phyloP scores from a whole-genome alignment of 1,284 basidiomycete genomes.

The Ganoderma sinense region DNA sequence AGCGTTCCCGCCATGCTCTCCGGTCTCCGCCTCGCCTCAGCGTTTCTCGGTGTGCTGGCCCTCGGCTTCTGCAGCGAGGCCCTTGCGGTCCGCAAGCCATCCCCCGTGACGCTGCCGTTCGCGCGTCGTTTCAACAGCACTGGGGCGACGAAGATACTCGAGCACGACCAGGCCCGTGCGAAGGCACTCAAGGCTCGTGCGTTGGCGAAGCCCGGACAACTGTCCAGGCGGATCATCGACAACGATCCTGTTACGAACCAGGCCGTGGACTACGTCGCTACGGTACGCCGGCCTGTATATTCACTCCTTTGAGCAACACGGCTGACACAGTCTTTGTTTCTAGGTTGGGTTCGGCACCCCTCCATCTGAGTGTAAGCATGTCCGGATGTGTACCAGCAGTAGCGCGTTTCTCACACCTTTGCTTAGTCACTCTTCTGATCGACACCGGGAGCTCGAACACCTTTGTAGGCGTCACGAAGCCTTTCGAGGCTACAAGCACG shows the following conservation, averaged over 20 bases:
- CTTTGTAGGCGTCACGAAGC: constrained; percentile 56
- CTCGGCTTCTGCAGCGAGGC: constrained; percentile 17
- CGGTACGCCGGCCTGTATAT: constrained; percentile 20
- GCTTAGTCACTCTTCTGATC: constrained; percentile 33
- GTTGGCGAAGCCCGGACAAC: constrained; percentile 1
- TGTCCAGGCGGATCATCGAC: constrained; percentile 13
- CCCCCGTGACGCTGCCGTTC: constrained; percentile 32
- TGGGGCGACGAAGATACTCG: constrained; percentile 26
- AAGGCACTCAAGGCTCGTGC: constrained; percentile 25
- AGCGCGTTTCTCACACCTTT: not conserved
- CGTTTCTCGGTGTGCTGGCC: constrained; percentile 6
- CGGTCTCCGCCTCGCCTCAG: constrained; percentile 16
- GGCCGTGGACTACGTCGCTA: constrained; percentile 34
- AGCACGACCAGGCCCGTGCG: constrained; percentile 35
- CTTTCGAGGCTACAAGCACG: constrained; percentile 46
- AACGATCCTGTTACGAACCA: constrained; percentile 32
- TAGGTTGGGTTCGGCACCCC: constrained; percentile 39
- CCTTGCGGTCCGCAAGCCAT: constrained; percentile 23
- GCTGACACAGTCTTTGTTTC: not conserved
- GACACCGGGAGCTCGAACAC: constrained; percentile 49
- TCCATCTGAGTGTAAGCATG: constrained; percentile 34
- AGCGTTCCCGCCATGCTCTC: constrained; percentile 3
- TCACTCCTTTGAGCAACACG: no score
- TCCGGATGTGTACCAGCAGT: not conserved
- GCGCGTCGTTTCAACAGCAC: constrained; percentile 33